Evolutionary conservation across 768 basidiomycete genomes (phyloP).

Genomic region (Boletus bicolor): DNA sequence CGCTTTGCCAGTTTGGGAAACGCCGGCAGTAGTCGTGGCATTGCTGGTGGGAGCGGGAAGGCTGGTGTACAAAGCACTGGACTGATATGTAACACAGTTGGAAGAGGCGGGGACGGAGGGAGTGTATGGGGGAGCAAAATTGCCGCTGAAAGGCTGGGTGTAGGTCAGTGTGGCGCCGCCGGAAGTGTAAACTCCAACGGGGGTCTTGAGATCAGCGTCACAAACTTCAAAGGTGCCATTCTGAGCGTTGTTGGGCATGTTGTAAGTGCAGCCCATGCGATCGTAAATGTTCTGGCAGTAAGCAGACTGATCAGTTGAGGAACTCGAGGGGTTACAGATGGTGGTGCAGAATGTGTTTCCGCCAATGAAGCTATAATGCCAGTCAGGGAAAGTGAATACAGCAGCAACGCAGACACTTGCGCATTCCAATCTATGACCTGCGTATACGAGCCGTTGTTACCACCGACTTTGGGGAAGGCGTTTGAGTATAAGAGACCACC

Average conservation of each 20-base stretch:
- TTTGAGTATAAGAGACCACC: slow-evolving; percentile 69
- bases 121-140: slow-evolving; percentile 39
- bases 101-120: slow-evolving; percentile 40
- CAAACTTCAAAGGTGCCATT: slow-evolving; percentile 64
- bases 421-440: slow-evolving; percentile 69
- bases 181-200: slow-evolving; percentile 50
- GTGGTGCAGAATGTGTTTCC: slow-evolving; percentile 64
- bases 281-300: slow-evolving; percentile 75
- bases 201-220: slow-evolving; percentile 58
- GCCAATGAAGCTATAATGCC: slow-evolving; percentile 56
- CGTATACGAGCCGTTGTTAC: slow-evolving; percentile 38
- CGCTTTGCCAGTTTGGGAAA: slow-evolving; percentile 6
- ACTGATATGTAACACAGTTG: slow-evolving; percentile 40
- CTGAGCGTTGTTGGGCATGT: slow-evolving; percentile 61
- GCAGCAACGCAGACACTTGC: slow-evolving; percentile 32
- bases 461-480: slow-evolving; percentile 41
- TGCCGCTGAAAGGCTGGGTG: slow-evolving; percentile 38
- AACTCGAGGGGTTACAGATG: slow-evolving; percentile 55
- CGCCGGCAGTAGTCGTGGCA: neutral
- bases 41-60: slow-evolving; percentile 13
- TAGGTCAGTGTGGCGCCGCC: slow-evolving; percentile 43
- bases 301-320: slow-evolving; percentile 37
- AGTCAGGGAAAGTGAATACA: neutral
- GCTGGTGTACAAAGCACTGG: slow-evolving; percentile 34
- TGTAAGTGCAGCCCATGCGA: slow-evolving; percentile 69